Conservation (phyloP, 2,329 filamentous ascomycete species). For the Zymoseptoria brevis region DNA sequence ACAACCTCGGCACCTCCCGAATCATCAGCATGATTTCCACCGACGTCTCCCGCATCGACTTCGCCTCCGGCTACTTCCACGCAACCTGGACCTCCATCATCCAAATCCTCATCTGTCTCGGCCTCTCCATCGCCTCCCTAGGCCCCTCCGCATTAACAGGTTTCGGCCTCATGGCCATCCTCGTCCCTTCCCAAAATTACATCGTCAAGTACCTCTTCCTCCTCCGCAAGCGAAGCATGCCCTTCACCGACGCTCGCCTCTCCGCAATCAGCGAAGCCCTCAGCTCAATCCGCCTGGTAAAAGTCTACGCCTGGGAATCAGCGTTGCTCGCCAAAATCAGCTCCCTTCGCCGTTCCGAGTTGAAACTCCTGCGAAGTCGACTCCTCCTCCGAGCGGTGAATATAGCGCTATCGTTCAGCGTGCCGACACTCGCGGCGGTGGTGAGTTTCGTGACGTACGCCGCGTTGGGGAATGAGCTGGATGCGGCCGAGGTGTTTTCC, state of each 20-base stretch:
- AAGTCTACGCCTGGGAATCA: not conserved
- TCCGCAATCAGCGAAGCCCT: not conserved
- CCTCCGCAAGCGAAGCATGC: not conserved
- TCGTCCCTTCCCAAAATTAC: constrained; percentile 1
- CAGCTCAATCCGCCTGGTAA: not conserved
- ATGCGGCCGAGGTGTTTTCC: constrained; percentile 4
- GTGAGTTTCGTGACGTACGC: constrained; percentile 4
- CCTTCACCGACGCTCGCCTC: not conserved
- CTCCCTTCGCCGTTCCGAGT: not conserved
- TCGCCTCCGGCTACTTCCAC: constrained; percentile 1
- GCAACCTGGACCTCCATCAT: not conserved
- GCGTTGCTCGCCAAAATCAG: not conserved
- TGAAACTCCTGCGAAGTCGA: not conserved
- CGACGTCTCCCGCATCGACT: constrained; percentile 5
- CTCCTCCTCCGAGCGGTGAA: not conserved
- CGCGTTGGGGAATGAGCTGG: not conserved
- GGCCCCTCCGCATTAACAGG: not conserved
- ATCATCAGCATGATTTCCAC: constrained; percentile 4
- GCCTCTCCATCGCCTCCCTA: not conserved
- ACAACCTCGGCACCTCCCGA: not conserved
- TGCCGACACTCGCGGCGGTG: not conserved
- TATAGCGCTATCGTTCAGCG: not conserved
- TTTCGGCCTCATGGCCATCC: constrained; percentile 2
- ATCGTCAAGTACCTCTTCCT: constrained; percentile 3
- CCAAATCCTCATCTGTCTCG: constrained; percentile 5